phyloP scores from a whole-genome alignment of 148 eudicot species.

The Diospyros lotus region DNA sequence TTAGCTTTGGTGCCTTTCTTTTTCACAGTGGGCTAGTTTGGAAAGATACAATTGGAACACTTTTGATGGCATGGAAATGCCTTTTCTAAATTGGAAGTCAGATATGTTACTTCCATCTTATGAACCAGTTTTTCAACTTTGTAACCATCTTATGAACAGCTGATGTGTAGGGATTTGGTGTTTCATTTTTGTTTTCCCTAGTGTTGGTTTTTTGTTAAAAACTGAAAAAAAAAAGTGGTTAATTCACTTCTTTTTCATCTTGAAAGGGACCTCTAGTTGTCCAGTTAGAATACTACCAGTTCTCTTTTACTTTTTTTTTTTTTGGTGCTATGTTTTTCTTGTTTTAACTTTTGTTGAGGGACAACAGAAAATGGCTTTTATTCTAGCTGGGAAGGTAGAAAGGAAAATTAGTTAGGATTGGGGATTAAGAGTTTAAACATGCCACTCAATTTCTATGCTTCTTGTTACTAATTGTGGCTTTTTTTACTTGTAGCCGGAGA shows the following conservation, averaged over 20 bases:
- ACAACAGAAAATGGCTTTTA: slow-evolving; percentile 5
- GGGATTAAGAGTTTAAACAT: slow-evolving; percentile 1
- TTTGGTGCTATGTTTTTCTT: neutral
- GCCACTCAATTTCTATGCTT: neutral
- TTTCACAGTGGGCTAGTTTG: neutral
- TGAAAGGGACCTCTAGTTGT: neutral
- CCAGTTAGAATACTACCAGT: neutral
- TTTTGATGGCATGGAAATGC: neutral
- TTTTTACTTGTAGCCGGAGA: slow-evolving; percentile 69
- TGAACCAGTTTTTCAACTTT: no score
- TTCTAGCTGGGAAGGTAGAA: slow-evolving; percentile 2
- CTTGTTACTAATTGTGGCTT: neutral
- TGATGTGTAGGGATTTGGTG: neutral
- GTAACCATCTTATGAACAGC: neutral
- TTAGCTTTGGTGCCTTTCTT: neutral
- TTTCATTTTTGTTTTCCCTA: neutral
- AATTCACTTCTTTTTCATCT: neutral
- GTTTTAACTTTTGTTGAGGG: slow-evolving; percentile 4
- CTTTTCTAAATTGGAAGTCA: neutral
- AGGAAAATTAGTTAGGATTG: neutral
- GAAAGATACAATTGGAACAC: neutral
- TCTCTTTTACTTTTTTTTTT: neutral
- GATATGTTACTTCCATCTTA: no score
- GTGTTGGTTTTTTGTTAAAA: neutral
- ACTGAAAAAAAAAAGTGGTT: neutral